Base-by-base conservation (phyloP, 1,284 basidiomycete genomes). In the Meripilus lineatus region DNA sequence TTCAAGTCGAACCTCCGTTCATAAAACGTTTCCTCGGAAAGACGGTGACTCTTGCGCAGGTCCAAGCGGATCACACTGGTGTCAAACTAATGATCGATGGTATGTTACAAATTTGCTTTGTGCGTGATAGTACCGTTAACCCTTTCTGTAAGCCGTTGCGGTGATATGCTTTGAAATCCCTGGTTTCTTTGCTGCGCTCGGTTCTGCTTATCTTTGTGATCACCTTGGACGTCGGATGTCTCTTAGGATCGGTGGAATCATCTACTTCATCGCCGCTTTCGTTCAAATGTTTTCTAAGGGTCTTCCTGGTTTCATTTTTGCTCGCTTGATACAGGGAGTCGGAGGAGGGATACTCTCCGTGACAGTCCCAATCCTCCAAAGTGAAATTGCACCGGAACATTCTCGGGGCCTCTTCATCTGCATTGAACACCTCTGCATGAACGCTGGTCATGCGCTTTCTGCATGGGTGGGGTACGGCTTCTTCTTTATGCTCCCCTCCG, bases 1-100 rank as follows among this genome's bases (percentile, higher is more conserved):
- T 72, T n/a, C 73, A 77, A 38, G 69, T 77, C 33, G 74, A 77
- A 48, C 74, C 74, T 3, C 67, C 68, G 4, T 77, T 76, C 54
- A 69, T 76, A 42, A 57, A 63, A 14, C 60, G 68, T 13, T 73
- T 77, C 66, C 77, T 71, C 42, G 68, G 69, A 5, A 61, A 48
- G 42, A 54, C 61, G 25, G 65, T 75, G 11, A 71, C 71, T 2
- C 49, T 71, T 46, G 57, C 58, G 23, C 65, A 74, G 50, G 64
- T 78, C 30, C 63, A 69, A 54, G 58, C 57, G 0, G 68, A 66
- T 3, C 45, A 62, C 38, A 74, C 67, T 3, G 70, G 70, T 28
- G 67, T 77, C n/a, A 57, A 73, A 40, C 66, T 69, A n/a, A 67
- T 68, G 45, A 40, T 69, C 2, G 66, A 73, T 62, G 72, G 74